phyloP scores from a whole-genome alignment of 2,329 filamentous ascomycete species.

The Arthrobotrys iridis region DNA sequence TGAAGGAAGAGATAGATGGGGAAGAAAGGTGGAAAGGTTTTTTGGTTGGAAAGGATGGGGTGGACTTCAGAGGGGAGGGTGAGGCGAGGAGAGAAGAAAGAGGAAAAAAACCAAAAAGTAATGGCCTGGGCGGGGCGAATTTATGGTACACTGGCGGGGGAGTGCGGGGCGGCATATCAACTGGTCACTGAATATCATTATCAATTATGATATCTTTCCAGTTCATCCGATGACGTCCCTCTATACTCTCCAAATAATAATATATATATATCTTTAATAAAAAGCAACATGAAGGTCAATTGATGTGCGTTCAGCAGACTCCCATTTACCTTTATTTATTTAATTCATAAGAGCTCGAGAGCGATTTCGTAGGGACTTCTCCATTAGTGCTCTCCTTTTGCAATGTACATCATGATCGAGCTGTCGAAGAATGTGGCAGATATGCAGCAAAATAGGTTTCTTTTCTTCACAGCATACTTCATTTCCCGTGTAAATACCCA shows the following conservation, averaged over 20 bases:
- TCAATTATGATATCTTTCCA: background rate
- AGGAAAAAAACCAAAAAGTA: constrained; percentile 30
- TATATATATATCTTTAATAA: too few species aligned
- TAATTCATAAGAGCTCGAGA: background rate
- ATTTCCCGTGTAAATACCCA: too few species aligned
- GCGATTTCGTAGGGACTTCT: background rate
- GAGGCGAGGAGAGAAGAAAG: constrained; percentile 32
- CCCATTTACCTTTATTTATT: background rate
- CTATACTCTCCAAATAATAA: too few species aligned
- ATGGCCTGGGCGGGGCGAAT: constrained; percentile 25
- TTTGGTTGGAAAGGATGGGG: constrained; percentile 22
- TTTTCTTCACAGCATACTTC: too few species aligned
- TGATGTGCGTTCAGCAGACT: too few species aligned
- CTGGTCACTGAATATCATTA: background rate
- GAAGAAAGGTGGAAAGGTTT: constrained; percentile 25
- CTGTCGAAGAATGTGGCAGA: background rate
- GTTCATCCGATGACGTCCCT: too few species aligned
- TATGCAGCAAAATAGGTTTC: background rate
- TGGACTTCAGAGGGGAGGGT: constrained; percentile 21
- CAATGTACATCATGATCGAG: too few species aligned
- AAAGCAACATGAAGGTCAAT: too few species aligned
- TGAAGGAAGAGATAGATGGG: constrained; percentile 45
- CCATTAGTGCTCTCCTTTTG: background rate
- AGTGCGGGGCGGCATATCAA: background rate
- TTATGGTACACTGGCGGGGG: constrained; percentile 33